Base-by-base conservation (phyloP, 805 yeast species). In the Candida xyloterini region DNA sequence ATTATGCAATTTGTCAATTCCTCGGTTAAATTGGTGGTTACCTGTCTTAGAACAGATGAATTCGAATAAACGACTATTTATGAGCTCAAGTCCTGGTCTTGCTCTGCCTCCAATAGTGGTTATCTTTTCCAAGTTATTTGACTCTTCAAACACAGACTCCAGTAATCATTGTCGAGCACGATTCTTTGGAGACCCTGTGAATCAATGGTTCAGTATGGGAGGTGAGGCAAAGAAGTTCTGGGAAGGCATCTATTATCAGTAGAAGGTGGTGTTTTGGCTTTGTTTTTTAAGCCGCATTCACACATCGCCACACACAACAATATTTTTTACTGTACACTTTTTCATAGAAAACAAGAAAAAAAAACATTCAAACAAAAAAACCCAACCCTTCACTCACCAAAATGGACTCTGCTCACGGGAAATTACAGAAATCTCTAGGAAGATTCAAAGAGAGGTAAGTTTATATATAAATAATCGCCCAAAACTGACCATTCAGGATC, bases 351-450 rank as follows among this genome's bases (percentile, higher is more conserved):
- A 30, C n/a, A 30, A 30, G 25, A 27, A 30, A 30, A 30, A 26
- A 30, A 24, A 21, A 10, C 33, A n/a, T 23, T 14, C 20, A 18
- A 8, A 25, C 22, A 28, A 22, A 27, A 28, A 27, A 6, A n/a
- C n/a, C n/a, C 15, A 15, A 4, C 10, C 4, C 22, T 5, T 15
- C 16, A 15, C 6, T 21, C 15, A 16, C 7, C 50, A 41, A 41
- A 55, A 51, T 51, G 54, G 46, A 42, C 18, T 34, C 35, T 9
- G n/a, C 37, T 16, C 52, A 59, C 33, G 55, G 48, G 7, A 81
- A 79, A 54, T 61, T 83, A 16, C 70, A 73, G 38, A 73, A 75
- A 52, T 81, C 88, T 1, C 61, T 83, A 31, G 77, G 71, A 15
- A 67, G 93, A 49, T 84, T 83, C 65, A 76, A 80, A 55, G 73